These are phyloP conservation scores for Annulohypoxylon stygium DNA, from an alignment of 495 filamentous ascomycete genomes.

Conservation along the genomic window DNA sequence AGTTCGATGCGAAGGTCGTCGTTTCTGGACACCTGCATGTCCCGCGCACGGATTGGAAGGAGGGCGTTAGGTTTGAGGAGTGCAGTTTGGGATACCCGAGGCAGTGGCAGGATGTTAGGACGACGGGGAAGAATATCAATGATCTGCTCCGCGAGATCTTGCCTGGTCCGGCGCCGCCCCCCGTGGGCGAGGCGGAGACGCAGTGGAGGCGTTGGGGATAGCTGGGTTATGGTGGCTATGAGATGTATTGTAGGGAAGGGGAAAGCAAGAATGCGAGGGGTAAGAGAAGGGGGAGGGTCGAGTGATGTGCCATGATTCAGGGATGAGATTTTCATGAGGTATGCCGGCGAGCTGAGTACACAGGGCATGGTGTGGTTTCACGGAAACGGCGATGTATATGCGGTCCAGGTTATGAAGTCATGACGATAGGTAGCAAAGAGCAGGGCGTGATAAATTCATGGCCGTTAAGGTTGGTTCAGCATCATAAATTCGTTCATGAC, in stretches of 20 bases:
- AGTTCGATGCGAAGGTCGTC: slow-evolving; percentile 53
- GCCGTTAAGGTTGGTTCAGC: neutral
- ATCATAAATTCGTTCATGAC: neutral
- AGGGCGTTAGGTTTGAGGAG: slow-evolving; percentile 53
- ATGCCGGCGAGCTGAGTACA: neutral
- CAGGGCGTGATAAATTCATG: neutral
- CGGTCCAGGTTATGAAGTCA: neutral
- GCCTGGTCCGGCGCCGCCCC: slow-evolving; percentile 46
- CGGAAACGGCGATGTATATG: neutral
- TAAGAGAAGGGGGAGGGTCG: neutral
- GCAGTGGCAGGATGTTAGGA: slow-evolving; percentile 51
- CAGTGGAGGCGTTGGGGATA: slow-evolving; percentile 46
- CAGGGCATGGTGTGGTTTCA: neutral
- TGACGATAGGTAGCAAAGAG: neutral
- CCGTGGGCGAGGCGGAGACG: slow-evolving; percentile 38
- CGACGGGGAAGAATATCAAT: slow-evolving; percentile 46
- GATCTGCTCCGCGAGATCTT: slow-evolving; percentile 52
- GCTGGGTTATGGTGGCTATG: slow-evolving; percentile 21
- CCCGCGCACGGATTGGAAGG: slow-evolving; percentile 54
- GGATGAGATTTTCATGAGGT: neutral
- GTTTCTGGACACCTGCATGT: slow-evolving; percentile 53
- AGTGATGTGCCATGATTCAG: neutral
- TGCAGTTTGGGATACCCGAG: slow-evolving; percentile 51
- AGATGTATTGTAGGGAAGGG: neutral
- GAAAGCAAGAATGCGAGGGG: neutral